These are phyloP conservation scores for Fusarium azukiicola DNA, from an alignment of 2,329 filamentous ascomycete species.

Conservation along the genomic window DNA sequence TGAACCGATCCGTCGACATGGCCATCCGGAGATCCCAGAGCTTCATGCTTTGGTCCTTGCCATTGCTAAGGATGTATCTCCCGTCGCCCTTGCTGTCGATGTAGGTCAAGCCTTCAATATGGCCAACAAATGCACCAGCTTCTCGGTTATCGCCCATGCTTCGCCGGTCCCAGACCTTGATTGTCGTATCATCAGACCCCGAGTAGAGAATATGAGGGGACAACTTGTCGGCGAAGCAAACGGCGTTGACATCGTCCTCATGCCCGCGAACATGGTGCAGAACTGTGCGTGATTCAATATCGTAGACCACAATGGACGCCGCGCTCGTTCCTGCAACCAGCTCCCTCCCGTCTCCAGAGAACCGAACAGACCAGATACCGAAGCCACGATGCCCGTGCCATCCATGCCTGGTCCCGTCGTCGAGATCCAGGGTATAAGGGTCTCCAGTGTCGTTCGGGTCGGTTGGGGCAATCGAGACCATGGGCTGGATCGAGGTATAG, in stretches of 20 bases:
- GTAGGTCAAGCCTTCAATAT: slow-evolving; percentile 84
- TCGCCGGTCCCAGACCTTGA: slow-evolving; percentile 98
- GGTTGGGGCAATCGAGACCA: slow-evolving; percentile 92
- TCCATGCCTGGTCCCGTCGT: slow-evolving; percentile 56
- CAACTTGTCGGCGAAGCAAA: slow-evolving; percentile 94
- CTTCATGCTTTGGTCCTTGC: slow-evolving; percentile 98
- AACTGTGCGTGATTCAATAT: slow-evolving; percentile 89
- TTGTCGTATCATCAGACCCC: slow-evolving; percentile 94
- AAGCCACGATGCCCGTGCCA: slow-evolving; percentile 63
- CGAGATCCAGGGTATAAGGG: slow-evolving; percentile 88
- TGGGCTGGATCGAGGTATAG: slow-evolving; percentile 92
- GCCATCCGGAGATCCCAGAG: slow-evolving; percentile 97
- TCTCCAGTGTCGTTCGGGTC: slow-evolving; percentile 91
- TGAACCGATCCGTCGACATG: slow-evolving; percentile 85
- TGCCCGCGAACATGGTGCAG: slow-evolving; percentile 90
- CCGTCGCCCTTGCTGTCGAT: slow-evolving; percentile 86
- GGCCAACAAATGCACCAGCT: slow-evolving; percentile 83
- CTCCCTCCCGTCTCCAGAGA: slow-evolving; percentile 94
- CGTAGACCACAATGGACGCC: slow-evolving; percentile 92
- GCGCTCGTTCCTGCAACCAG: slow-evolving; percentile 94
- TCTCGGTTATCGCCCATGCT: slow-evolving; percentile 92
- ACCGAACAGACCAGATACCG: slow-evolving; percentile 93
- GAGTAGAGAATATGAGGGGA: slow-evolving; percentile 98
- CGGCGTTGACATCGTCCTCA: slow-evolving; percentile 94
- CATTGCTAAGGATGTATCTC: slow-evolving; percentile 94